phyloP scores from a whole-genome alignment of 345 rosid species.

The Schrenkiella parvula region DNA sequence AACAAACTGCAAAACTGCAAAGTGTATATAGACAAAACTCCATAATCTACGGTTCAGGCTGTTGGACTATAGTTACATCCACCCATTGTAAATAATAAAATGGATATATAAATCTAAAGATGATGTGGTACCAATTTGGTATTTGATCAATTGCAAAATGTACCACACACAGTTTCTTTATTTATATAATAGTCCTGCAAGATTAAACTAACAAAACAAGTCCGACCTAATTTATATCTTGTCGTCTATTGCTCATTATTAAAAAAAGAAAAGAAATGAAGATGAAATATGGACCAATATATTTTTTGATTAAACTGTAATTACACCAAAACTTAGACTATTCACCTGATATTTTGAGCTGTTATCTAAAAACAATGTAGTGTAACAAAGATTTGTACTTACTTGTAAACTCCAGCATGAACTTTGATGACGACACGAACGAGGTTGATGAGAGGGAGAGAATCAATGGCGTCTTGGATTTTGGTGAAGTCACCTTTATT shows the following conservation, averaged over 20 bases:
- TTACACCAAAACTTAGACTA: neutral
- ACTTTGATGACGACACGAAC: conserved; percentile 91
- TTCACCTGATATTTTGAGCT: neutral
- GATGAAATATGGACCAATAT: neutral
- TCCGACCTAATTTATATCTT: neutral
- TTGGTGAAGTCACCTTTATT: conserved; percentile 71
- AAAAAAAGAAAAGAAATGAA: neutral
- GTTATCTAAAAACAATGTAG: neutral
- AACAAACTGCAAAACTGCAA: conserved; percentile 21
- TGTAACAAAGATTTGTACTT: conserved; percentile 30
- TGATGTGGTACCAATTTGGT: conserved; percentile 21
- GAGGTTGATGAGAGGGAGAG: conserved; percentile 77
- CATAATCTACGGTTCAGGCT: conserved; percentile 19
- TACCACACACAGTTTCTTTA: neutral
- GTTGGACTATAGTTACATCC: conserved; percentile 11
- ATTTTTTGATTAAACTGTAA: neutral
- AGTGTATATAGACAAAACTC: conserved; percentile 20
- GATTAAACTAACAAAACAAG: neutral
- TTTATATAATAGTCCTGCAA: neutral
- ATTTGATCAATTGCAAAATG: neutral
- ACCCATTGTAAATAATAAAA: neutral
- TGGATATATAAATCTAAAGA: neutral
- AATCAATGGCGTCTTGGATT: conserved; percentile 91
- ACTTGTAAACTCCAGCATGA: conserved; percentile 94
- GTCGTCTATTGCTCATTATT: neutral